Percentiles rank a stretch among this genome's conserved stretches.
Conservation (phyloP, 805 yeast genomes). For the Monosporozyma aerobia region DNA sequence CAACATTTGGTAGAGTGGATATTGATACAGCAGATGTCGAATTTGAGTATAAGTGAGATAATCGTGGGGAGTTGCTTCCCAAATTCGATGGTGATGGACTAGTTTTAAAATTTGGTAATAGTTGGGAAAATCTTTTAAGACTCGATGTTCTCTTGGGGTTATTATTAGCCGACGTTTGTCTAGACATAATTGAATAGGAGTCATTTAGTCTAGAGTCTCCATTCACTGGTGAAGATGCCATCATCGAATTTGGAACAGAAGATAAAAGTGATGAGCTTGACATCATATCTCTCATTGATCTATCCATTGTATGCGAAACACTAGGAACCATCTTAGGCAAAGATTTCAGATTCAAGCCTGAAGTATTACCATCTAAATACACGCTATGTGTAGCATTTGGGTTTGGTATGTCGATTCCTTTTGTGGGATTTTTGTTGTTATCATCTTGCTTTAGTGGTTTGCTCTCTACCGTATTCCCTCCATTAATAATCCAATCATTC, state of each 20-base stretch:
- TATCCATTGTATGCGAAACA: constrained; percentile 12
- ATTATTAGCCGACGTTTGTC: constrained; percentile 3
- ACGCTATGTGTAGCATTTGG: constrained; percentile 10
- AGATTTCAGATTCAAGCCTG: constrained; percentile 14
- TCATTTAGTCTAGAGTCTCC: background rate
- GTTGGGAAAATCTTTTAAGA: constrained; percentile 12
- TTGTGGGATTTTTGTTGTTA: background rate
- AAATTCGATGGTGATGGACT: constrained; percentile 6
- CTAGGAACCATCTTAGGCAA: constrained; percentile 16
- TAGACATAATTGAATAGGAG: background rate
- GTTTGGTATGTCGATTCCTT: background rate
- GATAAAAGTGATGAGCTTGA: constrained; percentile 1
- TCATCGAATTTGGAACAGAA: background rate
- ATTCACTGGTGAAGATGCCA: background rate
- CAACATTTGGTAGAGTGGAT: constrained; percentile 3
- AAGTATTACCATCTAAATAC: constrained; percentile 18
- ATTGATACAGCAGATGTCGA: constrained; percentile 5
- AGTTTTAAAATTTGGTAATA: constrained; percentile 10
- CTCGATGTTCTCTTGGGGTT: constrained; percentile 16
- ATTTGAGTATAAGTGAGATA: background rate
- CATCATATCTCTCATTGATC: constrained; percentile 20
- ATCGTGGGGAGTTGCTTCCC: background rate
- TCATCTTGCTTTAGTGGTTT: background rate
- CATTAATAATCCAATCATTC: constrained; percentile 16
- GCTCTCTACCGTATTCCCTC: constrained; percentile 5